Base-by-base conservation (phyloP, 345 rosid species). In the Gossypium australe region DNA sequence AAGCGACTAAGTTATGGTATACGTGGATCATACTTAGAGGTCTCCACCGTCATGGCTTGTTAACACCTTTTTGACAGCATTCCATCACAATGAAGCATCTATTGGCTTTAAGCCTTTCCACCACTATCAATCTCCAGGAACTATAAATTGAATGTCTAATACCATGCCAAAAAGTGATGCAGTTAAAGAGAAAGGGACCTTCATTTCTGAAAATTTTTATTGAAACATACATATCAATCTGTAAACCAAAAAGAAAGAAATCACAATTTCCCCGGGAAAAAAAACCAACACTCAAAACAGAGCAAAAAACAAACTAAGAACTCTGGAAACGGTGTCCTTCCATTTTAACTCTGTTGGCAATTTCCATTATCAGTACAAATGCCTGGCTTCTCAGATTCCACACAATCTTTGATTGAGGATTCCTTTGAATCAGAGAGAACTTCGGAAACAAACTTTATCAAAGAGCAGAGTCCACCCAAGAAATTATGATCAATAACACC, bases 401-500 rank as follows among this genome's bases (percentile, higher is more conserved):
- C 73, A 11, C 70, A 3, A 58, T 60, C 60, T 76, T 57, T 73
- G 25, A 53, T 67, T 55, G 85, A 65, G 71, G 81, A 62, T 12
- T 85, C 91, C 75, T 85, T 84, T 16, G 85, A 80, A 64, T 75
- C 72, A 41, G 84, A 78, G 58, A 87, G 84, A 71, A 90, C 83
- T 78, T 87, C 91, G 16, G 92, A 90, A 72, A 95, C 76, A 74
- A 91, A 84, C 80, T 92, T 91, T 66, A 93, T 93, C 68, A 93
- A 80, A 66, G 98, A 95, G 81, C 97, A 93, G 24, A 93, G 89
- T 48, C 98, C 98, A 44, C 99, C 99, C 79, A 93, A 77, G 88
- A 92, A 93, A 84, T 95, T 95, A 77, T 93, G 98, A 86, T 95
- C 97, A 24, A 95, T 91, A 72, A 90, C 86, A 22, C 92, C 99